Conservation (phyloP, 768 basidiomycete genomes). For the Podaxis sp. region DNA sequence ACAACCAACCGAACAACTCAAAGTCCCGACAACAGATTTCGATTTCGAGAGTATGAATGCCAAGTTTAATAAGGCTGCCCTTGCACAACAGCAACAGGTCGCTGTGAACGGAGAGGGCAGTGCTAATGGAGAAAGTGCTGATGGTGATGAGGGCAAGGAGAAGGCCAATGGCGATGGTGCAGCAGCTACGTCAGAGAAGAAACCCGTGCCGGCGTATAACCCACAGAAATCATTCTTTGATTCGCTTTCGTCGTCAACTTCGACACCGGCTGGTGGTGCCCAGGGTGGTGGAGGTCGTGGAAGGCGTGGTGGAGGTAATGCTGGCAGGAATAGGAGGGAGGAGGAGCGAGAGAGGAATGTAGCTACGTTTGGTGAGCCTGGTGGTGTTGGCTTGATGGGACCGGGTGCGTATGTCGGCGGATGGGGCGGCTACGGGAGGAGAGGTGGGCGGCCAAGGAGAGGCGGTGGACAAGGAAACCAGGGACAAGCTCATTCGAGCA, state of each 20-base stretch:
- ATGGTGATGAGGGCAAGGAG: constrained; percentile 19
- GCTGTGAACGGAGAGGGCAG: constrained; percentile 23
- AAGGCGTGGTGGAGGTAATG: constrained; percentile 40
- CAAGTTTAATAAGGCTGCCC: constrained; percentile 74
- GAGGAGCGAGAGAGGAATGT: constrained; percentile 85
- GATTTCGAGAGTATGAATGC: constrained; percentile 80
- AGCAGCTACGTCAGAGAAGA: constrained; percentile 33
- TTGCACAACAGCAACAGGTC: constrained; percentile 28
- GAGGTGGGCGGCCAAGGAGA: constrained; percentile 39
- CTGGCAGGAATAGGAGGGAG: constrained; percentile 70
- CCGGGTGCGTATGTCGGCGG: constrained; percentile 79
- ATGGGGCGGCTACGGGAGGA: constrained; percentile 68
- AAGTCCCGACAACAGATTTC: constrained; percentile 77
- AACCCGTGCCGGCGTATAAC: constrained; percentile 58
- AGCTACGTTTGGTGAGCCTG: constrained; percentile 85
- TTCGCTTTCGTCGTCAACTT: constrained; percentile 47
- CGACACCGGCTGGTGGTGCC: constrained; percentile 17
- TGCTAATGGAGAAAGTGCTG: constrained; percentile 30
- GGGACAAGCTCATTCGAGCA: constrained; percentile 19
- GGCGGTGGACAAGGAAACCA: constrained; percentile 28
- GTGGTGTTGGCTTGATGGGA: constrained; percentile 74
- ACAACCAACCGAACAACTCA: constrained; percentile 41
- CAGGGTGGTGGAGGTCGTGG: constrained; percentile 34
- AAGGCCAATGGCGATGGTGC: constrained; percentile 23
- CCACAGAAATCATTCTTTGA: constrained; percentile 84